Evolutionary conservation across 305 asterid genomes (phyloP).

Genomic region (Coffea humblotiana): DNA sequence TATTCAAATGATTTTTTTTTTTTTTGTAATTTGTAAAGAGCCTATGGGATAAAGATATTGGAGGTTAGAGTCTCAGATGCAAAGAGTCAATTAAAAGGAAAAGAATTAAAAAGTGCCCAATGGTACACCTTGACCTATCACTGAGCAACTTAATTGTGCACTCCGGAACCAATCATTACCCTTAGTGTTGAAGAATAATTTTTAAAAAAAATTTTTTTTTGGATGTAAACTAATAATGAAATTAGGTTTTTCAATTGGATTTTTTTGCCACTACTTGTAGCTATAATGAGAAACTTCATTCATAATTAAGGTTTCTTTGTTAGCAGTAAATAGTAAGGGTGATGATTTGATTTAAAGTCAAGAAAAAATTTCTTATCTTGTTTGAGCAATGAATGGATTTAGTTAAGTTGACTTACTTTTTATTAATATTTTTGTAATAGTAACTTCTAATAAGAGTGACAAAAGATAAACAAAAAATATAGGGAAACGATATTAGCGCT

Average conservation of each 20-base stretch:
- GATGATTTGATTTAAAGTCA: neutral
- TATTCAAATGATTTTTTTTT: neutral
- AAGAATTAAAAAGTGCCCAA: slow-evolving; percentile 4
- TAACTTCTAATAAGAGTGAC: neutral
- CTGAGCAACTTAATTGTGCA: neutral
- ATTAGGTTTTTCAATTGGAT: too few species aligned
- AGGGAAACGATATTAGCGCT: too few species aligned
- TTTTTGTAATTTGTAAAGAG: slow-evolving; percentile 1
- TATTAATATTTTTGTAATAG: neutral
- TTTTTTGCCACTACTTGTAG: too few species aligned
- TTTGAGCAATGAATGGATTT: neutral
- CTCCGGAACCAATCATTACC: slow-evolving; percentile 15
- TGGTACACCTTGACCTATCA: slow-evolving; percentile 22
- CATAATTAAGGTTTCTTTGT: too few species aligned
- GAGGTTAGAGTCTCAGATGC: slow-evolving; percentile 1
- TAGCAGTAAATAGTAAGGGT: too few species aligned
- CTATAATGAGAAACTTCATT: too few species aligned
- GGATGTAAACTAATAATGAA: too few species aligned
- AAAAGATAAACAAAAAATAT: neutral
- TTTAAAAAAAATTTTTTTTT: too few species aligned
- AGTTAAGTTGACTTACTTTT: neutral
- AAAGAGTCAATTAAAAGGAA: slow-evolving; percentile 4
- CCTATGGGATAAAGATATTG: neutral
- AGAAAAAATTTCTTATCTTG: neutral
- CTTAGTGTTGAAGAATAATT: neutral